phyloP scores from a whole-genome alignment of 1,139 yeast genomes.

The Wickerhamiella infanticola region DNA sequence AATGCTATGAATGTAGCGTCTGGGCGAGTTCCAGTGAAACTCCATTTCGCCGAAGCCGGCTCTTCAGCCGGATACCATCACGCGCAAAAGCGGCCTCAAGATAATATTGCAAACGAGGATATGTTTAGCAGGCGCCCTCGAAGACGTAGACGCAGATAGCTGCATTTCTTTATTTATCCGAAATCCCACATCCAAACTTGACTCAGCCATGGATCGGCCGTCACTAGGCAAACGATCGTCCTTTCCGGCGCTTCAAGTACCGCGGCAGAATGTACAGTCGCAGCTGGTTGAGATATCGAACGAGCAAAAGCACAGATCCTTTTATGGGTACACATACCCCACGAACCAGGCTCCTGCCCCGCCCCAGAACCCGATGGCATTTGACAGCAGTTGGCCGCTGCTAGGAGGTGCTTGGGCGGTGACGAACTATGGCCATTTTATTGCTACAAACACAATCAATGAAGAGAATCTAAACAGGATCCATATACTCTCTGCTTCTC shows the following conservation, averaged over 20 bases:
- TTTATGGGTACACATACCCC: not conserved
- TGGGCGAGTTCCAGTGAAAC: conserved; percentile 32
- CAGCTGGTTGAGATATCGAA: not conserved
- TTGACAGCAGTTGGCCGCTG: conserved; percentile 44
- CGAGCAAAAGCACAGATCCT: not conserved
- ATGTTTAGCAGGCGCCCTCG: no score
- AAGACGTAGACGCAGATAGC: no score
- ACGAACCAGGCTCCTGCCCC: not conserved
- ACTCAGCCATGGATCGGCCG: not conserved
- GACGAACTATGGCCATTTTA: conserved; percentile 29
- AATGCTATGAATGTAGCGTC: conserved; percentile 33
- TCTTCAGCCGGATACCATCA: not conserved
- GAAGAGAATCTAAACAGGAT: conserved; percentile 47
- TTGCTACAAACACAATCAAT: conserved; percentile 54
- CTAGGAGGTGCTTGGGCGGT: conserved; percentile 55
- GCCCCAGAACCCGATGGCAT: not conserved
- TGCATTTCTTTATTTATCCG: no score
- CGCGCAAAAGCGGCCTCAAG: no score
- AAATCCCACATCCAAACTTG: not conserved
- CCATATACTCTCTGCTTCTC: conserved; percentile 5
- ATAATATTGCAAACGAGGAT: no score
- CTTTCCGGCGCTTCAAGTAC: not conserved
- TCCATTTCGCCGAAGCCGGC: conserved; percentile 26
- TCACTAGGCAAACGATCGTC: not conserved
- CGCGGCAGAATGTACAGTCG: not conserved